Evolutionary conservation across 2,329 filamentous ascomycete species (phyloP).

Genomic region (Colletotrichum theobromicola): DNA sequence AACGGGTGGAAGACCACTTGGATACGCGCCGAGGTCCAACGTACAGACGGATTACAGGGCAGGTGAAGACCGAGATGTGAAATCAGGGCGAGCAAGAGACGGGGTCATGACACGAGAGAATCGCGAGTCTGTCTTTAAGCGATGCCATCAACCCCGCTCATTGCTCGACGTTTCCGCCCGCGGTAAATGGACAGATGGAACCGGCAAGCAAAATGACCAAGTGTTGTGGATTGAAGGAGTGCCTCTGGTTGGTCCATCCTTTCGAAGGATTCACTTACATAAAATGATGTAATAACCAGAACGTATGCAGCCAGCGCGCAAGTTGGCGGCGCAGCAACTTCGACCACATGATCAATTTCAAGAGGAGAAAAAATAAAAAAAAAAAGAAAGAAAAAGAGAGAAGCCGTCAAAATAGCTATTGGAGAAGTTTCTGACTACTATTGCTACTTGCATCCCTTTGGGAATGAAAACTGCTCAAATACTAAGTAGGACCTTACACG

Average conservation of each 20-base stretch:
- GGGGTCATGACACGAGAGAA: background rate
- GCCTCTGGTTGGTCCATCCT: background rate
- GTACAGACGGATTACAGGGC: background rate
- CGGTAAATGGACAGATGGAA: background rate
- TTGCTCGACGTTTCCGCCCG: background rate
- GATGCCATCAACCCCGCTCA: background rate
- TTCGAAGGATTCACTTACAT: background rate
- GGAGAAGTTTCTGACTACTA: background rate
- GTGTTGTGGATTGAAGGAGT: background rate
- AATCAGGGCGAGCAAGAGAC: background rate
- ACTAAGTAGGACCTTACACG: background rate
- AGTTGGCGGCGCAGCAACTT: background rate
- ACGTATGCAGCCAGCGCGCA: background rate
- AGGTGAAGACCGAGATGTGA: background rate
- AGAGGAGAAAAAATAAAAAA: too few species aligned
- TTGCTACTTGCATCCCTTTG: background rate
- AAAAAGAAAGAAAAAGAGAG: too few species aligned
- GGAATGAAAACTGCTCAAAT: background rate
- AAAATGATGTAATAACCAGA: constrained; percentile 6
- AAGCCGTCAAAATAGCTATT: background rate
- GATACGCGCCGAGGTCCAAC: background rate
- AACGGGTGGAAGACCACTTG: accelerated
- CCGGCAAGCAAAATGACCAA: background rate
- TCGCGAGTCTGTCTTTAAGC: background rate
- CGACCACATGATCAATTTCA: background rate